Conservation (phyloP, 257 asterid genomes). For the Craterostigma plantagineum region DNA sequence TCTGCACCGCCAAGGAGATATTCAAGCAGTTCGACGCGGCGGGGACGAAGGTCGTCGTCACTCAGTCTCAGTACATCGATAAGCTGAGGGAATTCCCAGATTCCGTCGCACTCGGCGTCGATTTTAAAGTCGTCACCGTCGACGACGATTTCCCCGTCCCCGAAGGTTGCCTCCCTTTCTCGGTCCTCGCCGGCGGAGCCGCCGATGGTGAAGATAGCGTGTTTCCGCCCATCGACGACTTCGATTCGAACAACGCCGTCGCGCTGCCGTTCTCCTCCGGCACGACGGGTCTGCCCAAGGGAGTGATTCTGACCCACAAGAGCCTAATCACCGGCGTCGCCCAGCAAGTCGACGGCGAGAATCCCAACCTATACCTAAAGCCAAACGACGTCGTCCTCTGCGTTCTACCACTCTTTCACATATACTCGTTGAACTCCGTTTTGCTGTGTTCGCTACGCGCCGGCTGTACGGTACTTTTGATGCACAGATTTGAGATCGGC, state of each 20-base stretch:
- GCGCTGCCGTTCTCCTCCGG: slow-evolving; percentile 78
- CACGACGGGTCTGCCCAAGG: slow-evolving; percentile 69
- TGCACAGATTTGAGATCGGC: slow-evolving; percentile 64
- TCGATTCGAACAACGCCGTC: slow-evolving; percentile 41
- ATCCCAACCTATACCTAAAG: slow-evolving; percentile 45
- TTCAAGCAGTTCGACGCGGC: slow-evolving; percentile 51
- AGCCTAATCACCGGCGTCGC: slow-evolving; percentile 59
- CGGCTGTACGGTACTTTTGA: slow-evolving; percentile 40
- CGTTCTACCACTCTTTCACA: slow-evolving; percentile 64
- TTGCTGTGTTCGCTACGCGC: slow-evolving; percentile 46
- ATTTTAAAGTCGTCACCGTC: no score
- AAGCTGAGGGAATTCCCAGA: slow-evolving; percentile 43
- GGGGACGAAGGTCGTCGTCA: slow-evolving; percentile 34
- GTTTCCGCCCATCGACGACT: slow-evolving; percentile 11
- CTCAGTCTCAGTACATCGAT: slow-evolving; percentile 51
- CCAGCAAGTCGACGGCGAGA: slow-evolving; percentile 73
- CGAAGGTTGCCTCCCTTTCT: slow-evolving; percentile 40
- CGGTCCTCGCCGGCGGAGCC: slow-evolving; percentile 19
- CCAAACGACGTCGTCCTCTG: slow-evolving; percentile 45
- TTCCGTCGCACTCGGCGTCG: slow-evolving; percentile 30
- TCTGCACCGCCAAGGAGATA: slow-evolving; percentile 36
- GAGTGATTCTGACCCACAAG: slow-evolving; percentile 59
- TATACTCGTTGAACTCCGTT: slow-evolving; percentile 49
- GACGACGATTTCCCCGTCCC: no score
- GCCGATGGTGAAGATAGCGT: slow-evolving; percentile 24